phyloP scores from a whole-genome alignment of 306 rosid species.

The Gastrolobium bilobum region DNA sequence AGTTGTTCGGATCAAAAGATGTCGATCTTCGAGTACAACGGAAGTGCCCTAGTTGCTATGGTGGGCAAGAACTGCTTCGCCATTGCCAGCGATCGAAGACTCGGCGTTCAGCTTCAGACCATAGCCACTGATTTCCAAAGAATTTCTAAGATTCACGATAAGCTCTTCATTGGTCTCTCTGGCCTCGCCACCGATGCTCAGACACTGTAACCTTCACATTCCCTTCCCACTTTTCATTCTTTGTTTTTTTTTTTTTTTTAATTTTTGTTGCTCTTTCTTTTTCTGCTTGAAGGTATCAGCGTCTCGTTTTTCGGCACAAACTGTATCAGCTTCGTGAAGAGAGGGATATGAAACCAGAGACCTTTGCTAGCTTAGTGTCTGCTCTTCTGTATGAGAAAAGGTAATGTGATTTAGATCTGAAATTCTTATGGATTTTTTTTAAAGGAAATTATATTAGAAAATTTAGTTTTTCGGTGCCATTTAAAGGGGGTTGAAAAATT shows the following conservation, averaged over 20 bases:
- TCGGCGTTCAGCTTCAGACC: slow-evolving; percentile 98
- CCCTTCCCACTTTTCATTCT: neutral
- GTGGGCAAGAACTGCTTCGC: slow-evolving; percentile 99
- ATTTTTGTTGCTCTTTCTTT: neutral
- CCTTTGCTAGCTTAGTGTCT: slow-evolving; percentile 89
- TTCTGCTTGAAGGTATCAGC: slow-evolving; percentile 63
- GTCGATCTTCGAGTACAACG: slow-evolving; percentile 98
- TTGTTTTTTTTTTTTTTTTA: neutral
- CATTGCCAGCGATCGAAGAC: slow-evolving; percentile 94
- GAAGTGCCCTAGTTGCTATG: slow-evolving; percentile 94
- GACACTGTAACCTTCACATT: slow-evolving; percentile 63
- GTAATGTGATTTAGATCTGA: slow-evolving; percentile 48
- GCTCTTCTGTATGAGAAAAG: slow-evolving; percentile 90
- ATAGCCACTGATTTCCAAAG: slow-evolving; percentile 95
- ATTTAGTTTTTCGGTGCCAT: neutral
- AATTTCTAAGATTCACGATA: slow-evolving; percentile 78
- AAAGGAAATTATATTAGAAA: neutral
- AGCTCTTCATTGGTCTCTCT: slow-evolving; percentile 86
- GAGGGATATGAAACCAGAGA: slow-evolving; percentile 95
- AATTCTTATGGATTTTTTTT: neutral
- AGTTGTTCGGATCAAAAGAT: slow-evolving; percentile 22
- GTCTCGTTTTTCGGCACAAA: slow-evolving; percentile 88
- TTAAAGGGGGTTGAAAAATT: neutral
- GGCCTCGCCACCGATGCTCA: slow-evolving; percentile 98
- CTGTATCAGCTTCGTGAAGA: slow-evolving; percentile 92